Conservation (phyloP, 225 moss, liverwort and hornwort genomes). For the Thuidium tamariscinum region DNA sequence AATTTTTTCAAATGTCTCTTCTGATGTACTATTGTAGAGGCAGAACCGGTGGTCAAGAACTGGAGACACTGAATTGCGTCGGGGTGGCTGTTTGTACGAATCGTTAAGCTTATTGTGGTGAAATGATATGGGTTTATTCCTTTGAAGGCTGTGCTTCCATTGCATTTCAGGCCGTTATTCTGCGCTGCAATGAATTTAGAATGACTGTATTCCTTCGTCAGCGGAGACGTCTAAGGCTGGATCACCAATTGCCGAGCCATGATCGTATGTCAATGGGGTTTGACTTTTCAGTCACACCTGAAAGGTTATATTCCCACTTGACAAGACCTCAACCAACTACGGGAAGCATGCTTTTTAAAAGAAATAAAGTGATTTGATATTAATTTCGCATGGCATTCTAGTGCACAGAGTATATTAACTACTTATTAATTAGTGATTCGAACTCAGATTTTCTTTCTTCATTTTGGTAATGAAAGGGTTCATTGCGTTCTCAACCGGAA, state of each 20-base stretch:
- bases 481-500: background rate
- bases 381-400: background rate
- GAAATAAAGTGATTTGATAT: background rate
- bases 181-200: background rate
- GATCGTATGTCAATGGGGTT: background rate
- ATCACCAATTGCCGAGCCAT: background rate
- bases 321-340: background rate
- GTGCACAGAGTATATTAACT: background rate
- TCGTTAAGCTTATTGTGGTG: background rate
- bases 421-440: no score
- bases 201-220: background rate
- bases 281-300: background rate
- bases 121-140: background rate
- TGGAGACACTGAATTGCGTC: background rate
- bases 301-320: background rate
- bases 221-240: background rate
- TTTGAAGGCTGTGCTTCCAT: background rate
- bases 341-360: background rate
- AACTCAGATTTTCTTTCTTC: background rate
- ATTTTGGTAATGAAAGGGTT: background rate
- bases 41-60: background rate
- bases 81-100: background rate
- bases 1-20: background rate
- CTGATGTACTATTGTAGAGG: background rate
- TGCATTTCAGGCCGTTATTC: background rate